Percentiles rank a stretch among this genome's conserved stretches.
Conservation (phyloP, 2,329 filamentous ascomycete genomes). For the Tolypocladium endophyticum region DNA sequence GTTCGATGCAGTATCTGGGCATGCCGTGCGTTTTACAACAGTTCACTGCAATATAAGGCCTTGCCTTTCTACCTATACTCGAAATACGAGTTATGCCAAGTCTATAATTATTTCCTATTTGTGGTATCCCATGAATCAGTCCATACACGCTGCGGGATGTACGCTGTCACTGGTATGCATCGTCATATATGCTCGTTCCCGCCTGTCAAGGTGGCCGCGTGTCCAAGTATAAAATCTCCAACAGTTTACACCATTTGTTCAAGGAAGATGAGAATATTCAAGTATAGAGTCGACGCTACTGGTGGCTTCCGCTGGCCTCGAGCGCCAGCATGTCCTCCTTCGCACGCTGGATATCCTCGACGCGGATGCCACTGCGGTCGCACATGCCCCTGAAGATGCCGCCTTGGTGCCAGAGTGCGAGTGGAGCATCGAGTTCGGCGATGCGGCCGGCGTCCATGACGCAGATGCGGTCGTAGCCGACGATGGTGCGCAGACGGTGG, state of each 20-base stretch:
- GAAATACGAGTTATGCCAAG: not conserved
- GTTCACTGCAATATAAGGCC: not conserved
- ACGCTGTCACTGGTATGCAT: not conserved
- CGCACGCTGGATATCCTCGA: conserved; percentile 41
- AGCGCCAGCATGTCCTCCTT: conserved; percentile 20
- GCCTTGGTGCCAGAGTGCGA: conserved; percentile 58
- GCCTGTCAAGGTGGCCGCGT: too few relatives aligned
- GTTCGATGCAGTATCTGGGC: not conserved
- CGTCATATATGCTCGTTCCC: not conserved
- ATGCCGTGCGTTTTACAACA: not conserved
- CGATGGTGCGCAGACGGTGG: conserved; percentile 82
- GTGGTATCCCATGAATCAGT: not conserved
- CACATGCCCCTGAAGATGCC: conserved; percentile 89
- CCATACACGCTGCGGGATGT: not conserved
- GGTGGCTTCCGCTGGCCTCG: conserved; percentile 1
- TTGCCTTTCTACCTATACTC: not conserved
- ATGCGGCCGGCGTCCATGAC: conserved; percentile 90
- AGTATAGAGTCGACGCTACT: not conserved
- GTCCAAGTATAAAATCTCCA: not conserved
- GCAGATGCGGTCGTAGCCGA: conserved; percentile 89
- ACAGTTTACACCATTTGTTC: not conserved
- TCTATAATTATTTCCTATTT: not conserved
- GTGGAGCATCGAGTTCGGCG: conserved; percentile 72
- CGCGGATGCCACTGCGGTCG: conserved; percentile 67
- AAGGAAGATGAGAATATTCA: not conserved